Evolutionary conservation across 805 yeast species (phyloP).

Genomic region (Dipodascus albidus): DNA sequence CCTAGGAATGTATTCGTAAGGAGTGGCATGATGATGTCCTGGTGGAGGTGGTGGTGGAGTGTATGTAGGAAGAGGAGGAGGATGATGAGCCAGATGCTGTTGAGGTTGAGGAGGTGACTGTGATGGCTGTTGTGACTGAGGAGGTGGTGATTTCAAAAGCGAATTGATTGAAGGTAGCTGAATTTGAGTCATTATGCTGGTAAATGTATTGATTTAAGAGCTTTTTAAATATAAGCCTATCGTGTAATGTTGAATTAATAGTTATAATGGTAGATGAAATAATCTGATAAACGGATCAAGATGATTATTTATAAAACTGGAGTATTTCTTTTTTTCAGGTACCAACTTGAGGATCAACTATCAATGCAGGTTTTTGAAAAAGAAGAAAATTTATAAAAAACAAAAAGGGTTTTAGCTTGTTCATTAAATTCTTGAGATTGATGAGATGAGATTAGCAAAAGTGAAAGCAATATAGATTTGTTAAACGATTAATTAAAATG

Average conservation of each 20-base stretch:
- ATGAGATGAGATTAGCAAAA: not conserved
- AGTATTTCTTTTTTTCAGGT: not conserved
- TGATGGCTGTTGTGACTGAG: not conserved
- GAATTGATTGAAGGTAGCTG: conserved; percentile 1
- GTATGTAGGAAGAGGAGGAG: not conserved
- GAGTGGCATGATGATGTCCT: not conserved
- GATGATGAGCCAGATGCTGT: not conserved
- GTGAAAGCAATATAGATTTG: not conserved
- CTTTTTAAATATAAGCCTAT: too few relatives aligned
- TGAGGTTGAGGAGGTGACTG: not conserved
- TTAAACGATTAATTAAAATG: too few relatives aligned
- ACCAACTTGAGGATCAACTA: too few relatives aligned
- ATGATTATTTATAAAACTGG: not conserved
- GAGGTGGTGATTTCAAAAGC: not conserved
- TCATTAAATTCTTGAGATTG: not conserved
- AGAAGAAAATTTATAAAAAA: not conserved
- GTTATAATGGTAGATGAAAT: too few relatives aligned
- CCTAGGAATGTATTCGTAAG: not conserved
- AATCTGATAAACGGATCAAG: not conserved
- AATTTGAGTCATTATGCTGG: not conserved
- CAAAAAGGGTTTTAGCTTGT: not conserved
- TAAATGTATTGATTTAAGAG: too few relatives aligned
- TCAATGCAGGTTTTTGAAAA: too few relatives aligned
- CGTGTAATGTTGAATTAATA: too few relatives aligned
- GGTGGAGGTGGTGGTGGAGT: not conserved